Percentiles rank a stretch among this genome's conserved stretches.
phyloP scores from a whole-genome alignment of 164 flowering plant genomes.

The Berberis vulgaris region DNA sequence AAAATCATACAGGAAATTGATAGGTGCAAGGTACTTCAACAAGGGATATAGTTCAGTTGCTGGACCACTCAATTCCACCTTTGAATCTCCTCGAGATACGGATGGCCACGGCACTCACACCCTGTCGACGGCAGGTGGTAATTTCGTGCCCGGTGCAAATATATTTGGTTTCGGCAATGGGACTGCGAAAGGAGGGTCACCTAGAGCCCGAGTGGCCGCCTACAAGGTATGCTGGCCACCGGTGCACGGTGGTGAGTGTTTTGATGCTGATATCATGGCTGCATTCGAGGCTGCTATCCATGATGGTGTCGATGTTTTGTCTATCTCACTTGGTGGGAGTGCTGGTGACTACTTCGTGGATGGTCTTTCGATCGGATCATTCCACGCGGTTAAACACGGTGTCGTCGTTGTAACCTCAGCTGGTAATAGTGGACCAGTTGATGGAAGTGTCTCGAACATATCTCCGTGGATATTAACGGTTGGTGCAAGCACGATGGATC shows the following conservation, averaged over 20 bases:
- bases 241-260: conserved; percentile 18
- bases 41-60: conserved; percentile 31
- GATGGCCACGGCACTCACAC: conserved; percentile 83
- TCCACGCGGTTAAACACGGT: conserved; percentile 57
- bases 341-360: conserved; percentile 30
- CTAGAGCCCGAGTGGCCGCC: conserved; percentile 52
- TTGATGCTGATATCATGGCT: conserved; percentile 42
- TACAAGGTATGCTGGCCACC: conserved; percentile 60
- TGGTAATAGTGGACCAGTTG: conserved; percentile 49
- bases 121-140: conserved; percentile 69
- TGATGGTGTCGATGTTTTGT: conserved; percentile 50
- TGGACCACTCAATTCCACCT: conserved; percentile 8
- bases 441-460: conserved; percentile 32
- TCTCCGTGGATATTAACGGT: conserved; percentile 69
- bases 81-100: conserved; percentile 29
- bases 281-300: conserved; percentile 45
- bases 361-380: conserved; percentile 47
- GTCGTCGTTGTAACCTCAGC: conserved; percentile 48
- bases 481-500: conserved; percentile 62
- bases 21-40: conserved; percentile 66
- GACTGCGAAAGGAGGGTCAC: conserved; percentile 67
- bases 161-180: conserved; percentile 48
- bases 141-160: conserved; percentile 40
- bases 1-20: conserved; percentile 41
- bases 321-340: conserved; percentile 34